These are phyloP conservation scores for Suhomyces bribrorum DNA, from an alignment of 1,139 yeast species.

Conservation along the genomic window DNA sequence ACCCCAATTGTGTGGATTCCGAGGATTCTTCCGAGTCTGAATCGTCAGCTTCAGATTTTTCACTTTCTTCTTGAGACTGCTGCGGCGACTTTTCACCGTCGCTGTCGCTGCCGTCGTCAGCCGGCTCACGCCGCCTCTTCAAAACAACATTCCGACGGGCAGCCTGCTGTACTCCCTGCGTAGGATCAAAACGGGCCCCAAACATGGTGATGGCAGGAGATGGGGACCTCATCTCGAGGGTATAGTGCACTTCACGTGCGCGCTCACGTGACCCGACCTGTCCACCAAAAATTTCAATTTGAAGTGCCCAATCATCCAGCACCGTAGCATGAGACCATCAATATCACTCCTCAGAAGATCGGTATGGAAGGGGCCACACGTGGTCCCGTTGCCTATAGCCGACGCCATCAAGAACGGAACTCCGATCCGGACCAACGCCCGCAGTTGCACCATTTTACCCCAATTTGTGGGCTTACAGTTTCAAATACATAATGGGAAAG, in stretches of 20 bases:
- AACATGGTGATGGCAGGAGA: slow-evolving; percentile 44
- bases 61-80: slow-evolving; percentile 4
- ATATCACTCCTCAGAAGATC: slow-evolving; percentile 59
- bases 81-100: slow-evolving; percentile 5
- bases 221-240: slow-evolving; percentile 5
- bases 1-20: too few species aligned
- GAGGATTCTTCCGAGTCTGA: too few species aligned
- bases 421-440: slow-evolving; percentile 91
- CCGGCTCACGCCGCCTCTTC: slow-evolving; percentile 16
- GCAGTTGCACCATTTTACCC: slow-evolving; percentile 91
- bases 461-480: slow-evolving; percentile 92
- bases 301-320: background rate
- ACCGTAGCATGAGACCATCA: slow-evolving; percentile 55
- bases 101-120: slow-evolving; percentile 15
- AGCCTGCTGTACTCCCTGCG: slow-evolving; percentile 8
- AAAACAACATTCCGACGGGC: slow-evolving; percentile 5
- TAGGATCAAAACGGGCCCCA: slow-evolving; percentile 64
- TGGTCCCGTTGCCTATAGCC: slow-evolving; percentile 88
- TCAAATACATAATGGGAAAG: slow-evolving; percentile 95
- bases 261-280: slow-evolving; percentile 3
- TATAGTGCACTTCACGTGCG: background rate
- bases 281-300: slow-evolving; percentile 2
- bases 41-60: slow-evolving; percentile 7
- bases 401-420: slow-evolving; percentile 79
- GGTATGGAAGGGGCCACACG: slow-evolving; percentile 92